Percentiles rank a stretch among this genome's conserved stretches.
These are phyloP conservation scores for Boletus barrowsii DNA, from an alignment of 768 basidiomycete genomes.

Conservation along the genomic window DNA sequence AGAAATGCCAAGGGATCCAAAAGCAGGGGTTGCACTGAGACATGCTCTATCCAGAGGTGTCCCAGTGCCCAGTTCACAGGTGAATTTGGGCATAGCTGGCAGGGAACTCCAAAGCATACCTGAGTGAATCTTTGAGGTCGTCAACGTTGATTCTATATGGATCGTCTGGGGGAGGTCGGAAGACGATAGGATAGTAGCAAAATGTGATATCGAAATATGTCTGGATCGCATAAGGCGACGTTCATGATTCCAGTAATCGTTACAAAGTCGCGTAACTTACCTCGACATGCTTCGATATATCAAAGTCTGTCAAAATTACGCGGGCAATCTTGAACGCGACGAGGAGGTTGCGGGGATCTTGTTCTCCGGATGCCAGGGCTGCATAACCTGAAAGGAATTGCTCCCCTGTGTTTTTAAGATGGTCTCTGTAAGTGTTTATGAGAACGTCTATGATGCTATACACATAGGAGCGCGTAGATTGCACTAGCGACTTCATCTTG, in stretches of 20 bases:
- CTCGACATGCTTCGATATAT: slow-evolving; percentile 71
- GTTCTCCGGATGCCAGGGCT: slow-evolving; percentile 87
- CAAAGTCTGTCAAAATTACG: slow-evolving; percentile 87
- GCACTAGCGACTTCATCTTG: slow-evolving; percentile 77
- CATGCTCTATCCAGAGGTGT: slow-evolving; percentile 47
- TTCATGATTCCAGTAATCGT: not conserved
- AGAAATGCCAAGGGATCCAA: slow-evolving; percentile 81
- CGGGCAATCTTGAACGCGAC: slow-evolving; percentile 84
- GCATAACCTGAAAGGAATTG: slow-evolving; percentile 77
- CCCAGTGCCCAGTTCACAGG: not conserved
- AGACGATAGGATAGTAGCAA: slow-evolving; percentile 98
- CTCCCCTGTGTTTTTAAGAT: slow-evolving; percentile 67
- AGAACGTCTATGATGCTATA: slow-evolving; percentile 80
- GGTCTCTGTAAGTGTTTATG: slow-evolving; percentile 34
- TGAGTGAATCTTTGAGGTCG: slow-evolving; percentile 71
- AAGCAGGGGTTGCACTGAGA: slow-evolving; percentile 73
- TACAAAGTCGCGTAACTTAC: slow-evolving; percentile 41
- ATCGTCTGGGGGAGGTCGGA: slow-evolving; percentile 90
- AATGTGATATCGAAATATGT: slow-evolving; percentile 92
- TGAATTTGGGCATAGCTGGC: not conserved
- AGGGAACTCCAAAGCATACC: slow-evolving; percentile 38
- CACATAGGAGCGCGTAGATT: slow-evolving; percentile 77
- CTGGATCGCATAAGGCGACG: slow-evolving; percentile 38
- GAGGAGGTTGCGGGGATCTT: slow-evolving; percentile 93
- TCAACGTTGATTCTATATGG: slow-evolving; percentile 90